Evolutionary conservation across 192 early-diverging fungal species (phyloP), one percentile per base, ranked within the genome.

Genomic region (Rhizoclosmatium sp.): DNA sequence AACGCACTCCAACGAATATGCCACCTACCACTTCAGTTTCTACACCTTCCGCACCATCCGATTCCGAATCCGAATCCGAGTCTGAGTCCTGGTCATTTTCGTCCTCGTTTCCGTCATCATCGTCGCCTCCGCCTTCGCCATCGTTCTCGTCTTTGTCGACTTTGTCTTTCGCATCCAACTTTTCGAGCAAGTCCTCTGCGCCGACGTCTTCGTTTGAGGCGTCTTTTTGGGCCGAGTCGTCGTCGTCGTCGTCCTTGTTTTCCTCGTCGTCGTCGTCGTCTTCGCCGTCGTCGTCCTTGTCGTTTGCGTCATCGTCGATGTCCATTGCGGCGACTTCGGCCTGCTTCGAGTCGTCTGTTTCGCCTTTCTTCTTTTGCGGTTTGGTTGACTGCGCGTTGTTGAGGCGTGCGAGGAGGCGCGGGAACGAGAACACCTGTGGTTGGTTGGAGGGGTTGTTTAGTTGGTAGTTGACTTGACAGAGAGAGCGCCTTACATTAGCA

Each of bases 351-450:
- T 40, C 59, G 72, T 7, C 23, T 23, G 72, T 64, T 4, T 47
- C 51, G 3, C 41, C 70, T 9, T 41, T 48, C 39, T 45, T 59
- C 70, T n/a, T 21, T 51, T 41, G 49, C 67, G 12, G 19, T 23
- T 54, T 45, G 16, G 70, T 47, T 2, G n/a, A 10, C 4, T 39
- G 68, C 40, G 48, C 44, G 3, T 51, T 47, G 47, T 47, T 12
- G 19, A 19, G 44, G 42, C 47, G 44, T 2, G 72, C 56, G 4
- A 75, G 14, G 19, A 75, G 72, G 9, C 21, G 42, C 12, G 72
- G 72, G 59, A 62, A 60, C 16, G 16, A 42, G 59, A 75, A 75
- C 59, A 75, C 72, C 67, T 69, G 31, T 31, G 31, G 31, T 31
- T 31, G 31, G 31, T 31, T 31, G 31, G 31, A 31, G 31, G 31